Base-by-base conservation (phyloP, 345 rosid species). In the Anacardium occidentale region DNA sequence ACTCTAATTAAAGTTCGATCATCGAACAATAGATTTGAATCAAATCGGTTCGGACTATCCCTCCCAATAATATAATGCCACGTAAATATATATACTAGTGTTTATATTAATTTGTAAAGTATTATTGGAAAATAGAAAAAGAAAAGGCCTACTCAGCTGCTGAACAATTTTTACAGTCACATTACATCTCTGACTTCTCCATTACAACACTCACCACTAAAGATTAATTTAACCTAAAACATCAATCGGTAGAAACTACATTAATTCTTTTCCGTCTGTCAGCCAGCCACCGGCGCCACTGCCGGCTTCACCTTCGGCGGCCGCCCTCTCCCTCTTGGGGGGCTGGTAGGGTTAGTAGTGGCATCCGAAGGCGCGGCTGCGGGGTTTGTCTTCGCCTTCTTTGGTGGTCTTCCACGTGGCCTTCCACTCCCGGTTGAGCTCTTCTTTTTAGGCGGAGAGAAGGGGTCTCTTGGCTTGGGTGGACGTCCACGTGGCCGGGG, bases 241-340 rank as follows among this genome's bases (percentile, higher is more conserved):
- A 59, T 51, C 77, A 68, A 72, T 79, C 72, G 75, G 76, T 71
- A 53, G 25, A 53, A 72, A 61, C 74, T 72, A 79, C 60, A 61
- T 71, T 72, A 79, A 65, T 9, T 67, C 2, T 21, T 29, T 44
- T 44, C 50, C 32, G 21, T 29, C 15, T 8, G 64, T 88, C 81
- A 87, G 45, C 88, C 87, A 10, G 90, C 95, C 13, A 88, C 89
- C 24, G 93, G 90, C 5, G 79, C 85, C n/a, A 85, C 87, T 24
- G 77, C 85, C 10, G 93, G 87, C 83, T 91, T 91, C 76, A 81
- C 94, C 76, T 93, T 93, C 7, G 94, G 91, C 42, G 97, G 98
- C 34, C 97, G 78, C 14, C 97, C 96, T 55, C 96, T 83, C 3
- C 98, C 97, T 60, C 92, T 74, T 12, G 83, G 79, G 17, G 73